Percentiles rank a stretch among this genome's conserved stretches.
Evolutionary conservation across 306 rosid genomes (phyloP).

Genomic region (Psophocarpus tetragonolobus): DNA sequence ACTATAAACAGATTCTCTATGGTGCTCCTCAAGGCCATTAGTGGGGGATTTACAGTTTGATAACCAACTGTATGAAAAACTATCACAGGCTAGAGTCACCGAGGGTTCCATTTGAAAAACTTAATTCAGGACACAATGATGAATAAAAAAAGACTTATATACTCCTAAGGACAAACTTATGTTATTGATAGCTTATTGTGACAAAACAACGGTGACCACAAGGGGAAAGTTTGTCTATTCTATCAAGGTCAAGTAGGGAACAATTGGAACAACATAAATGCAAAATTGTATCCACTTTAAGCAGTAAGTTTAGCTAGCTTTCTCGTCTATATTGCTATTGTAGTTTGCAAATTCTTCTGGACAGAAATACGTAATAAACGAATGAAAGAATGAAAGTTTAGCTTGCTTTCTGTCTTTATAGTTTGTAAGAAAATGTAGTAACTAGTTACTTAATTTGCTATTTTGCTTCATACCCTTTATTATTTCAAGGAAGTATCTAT

Average conservation of each 20-base stretch:
- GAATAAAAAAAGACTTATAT: slow-evolving; percentile 30
- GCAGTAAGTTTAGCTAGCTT: slow-evolving; percentile 29
- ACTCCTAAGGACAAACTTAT: slow-evolving; percentile 36
- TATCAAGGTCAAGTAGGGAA: slow-evolving; percentile 55
- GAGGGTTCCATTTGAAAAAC: slow-evolving; percentile 46
- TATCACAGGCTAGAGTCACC: slow-evolving; percentile 60
- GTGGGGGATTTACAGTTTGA: slow-evolving; percentile 36
- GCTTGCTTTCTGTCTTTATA: slow-evolving; percentile 14
- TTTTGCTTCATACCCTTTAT: neutral
- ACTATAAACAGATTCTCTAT: slow-evolving; percentile 19
- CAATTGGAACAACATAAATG: slow-evolving; percentile 55
- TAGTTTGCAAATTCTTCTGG: slow-evolving; percentile 16
- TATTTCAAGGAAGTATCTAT: neutral
- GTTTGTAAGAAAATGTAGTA: neutral
- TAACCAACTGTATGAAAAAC: slow-evolving; percentile 73
- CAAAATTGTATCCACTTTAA: slow-evolving; percentile 40
- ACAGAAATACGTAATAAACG: slow-evolving; percentile 9
- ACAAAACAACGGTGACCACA: slow-evolving; percentile 57
- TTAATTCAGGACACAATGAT: slow-evolving; percentile 3
- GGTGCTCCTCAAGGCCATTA: slow-evolving; percentile 12
- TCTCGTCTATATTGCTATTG: slow-evolving; percentile 31
- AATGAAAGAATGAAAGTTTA: slow-evolving; percentile 5
- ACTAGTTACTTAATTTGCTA: neutral
- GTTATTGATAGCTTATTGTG: slow-evolving; percentile 45
- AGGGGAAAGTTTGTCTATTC: slow-evolving; percentile 50